phyloP scores from a whole-genome alignment of 768 basidiomycete species.

The Boletus subcaerulescens region DNA sequence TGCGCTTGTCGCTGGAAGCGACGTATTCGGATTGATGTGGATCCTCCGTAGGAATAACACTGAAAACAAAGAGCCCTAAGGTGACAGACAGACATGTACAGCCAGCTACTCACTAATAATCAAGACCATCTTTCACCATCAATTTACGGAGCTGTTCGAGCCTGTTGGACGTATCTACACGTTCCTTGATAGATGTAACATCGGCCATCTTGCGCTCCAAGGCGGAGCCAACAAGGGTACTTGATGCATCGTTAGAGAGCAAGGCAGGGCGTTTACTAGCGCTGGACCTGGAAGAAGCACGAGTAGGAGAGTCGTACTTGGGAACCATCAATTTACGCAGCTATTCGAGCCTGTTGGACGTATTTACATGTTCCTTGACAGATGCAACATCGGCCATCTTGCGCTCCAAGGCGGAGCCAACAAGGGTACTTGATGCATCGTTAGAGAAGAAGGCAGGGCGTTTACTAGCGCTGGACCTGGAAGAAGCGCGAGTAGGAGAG shows the following conservation, averaged over 20 bases:
- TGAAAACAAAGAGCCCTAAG: conserved; percentile 30
- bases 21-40: conserved; percentile 85
- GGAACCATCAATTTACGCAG: conserved; percentile 59
- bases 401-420: conserved; percentile 70
- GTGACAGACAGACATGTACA: not conserved
- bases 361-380: conserved; percentile 52
- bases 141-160: conserved; percentile 60
- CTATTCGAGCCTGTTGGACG: conserved; percentile 55
- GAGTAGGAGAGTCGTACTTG: conserved; percentile 31
- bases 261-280: conserved; percentile 40
- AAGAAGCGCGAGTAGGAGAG: conserved; percentile 35
- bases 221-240: conserved; percentile 74
- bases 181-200: conserved; percentile 49
- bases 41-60: conserved; percentile 76
- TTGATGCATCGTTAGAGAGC: conserved; percentile 60
- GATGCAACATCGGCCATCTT: conserved; percentile 65
- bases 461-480: conserved; percentile 39
- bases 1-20: conserved; percentile 68
- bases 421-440: conserved; percentile 68
- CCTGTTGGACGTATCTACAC: conserved; percentile 56
- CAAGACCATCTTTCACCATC: conserved; percentile 66
- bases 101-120: conserved; percentile 64
- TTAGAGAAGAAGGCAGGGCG: conserved; percentile 47
- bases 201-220: conserved; percentile 69
- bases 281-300: conserved; percentile 40